These are phyloP conservation scores for Mucor indicus DNA, from an alignment of 371 early-diverging fungal genomes.

Conservation along the genomic window DNA sequence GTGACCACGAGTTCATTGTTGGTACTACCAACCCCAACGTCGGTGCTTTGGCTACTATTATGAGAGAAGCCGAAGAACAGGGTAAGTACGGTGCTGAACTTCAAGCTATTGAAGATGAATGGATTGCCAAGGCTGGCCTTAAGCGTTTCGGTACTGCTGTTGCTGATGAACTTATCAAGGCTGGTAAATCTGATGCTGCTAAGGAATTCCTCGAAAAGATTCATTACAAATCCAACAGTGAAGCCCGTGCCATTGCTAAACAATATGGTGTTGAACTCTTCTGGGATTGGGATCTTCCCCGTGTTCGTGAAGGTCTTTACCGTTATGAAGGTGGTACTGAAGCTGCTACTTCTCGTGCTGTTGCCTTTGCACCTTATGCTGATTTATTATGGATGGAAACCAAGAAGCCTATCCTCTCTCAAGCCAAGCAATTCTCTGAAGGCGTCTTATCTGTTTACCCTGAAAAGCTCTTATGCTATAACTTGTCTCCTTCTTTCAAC, in stretches of 20 bases:
- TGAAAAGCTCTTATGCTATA: slow-evolving; percentile 82
- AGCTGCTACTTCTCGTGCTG: slow-evolving; percentile 84
- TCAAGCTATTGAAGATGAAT: slow-evolving; percentile 83
- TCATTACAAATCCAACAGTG: slow-evolving; percentile 69
- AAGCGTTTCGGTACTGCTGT: slow-evolving; percentile 85
- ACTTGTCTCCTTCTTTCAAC: slow-evolving; percentile 97
- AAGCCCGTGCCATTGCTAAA: slow-evolving; percentile 82
- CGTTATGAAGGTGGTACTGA: slow-evolving; percentile 93
- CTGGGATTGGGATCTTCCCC: slow-evolving; percentile 93
- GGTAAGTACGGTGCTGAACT: slow-evolving; percentile 79
- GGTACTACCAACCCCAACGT: slow-evolving; percentile 84
- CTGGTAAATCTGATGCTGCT: slow-evolving; percentile 48
- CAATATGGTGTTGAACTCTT: slow-evolving; percentile 76
- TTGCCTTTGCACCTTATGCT: slow-evolving; percentile 90
- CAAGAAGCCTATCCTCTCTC: slow-evolving; percentile 85
- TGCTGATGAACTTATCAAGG: slow-evolving; percentile 68
- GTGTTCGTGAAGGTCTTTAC: slow-evolving; percentile 95
- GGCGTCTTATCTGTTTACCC: slow-evolving; percentile 71
- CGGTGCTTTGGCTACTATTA: slow-evolving; percentile 68
- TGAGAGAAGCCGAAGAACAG: slow-evolving; percentile 76
- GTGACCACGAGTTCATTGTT: slow-evolving; percentile 95
- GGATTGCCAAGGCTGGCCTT: slow-evolving; percentile 83
- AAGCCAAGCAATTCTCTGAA: slow-evolving; percentile 88
- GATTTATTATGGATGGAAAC: slow-evolving; percentile 99
- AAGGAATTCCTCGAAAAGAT: slow-evolving; percentile 59